phyloP scores from a whole-genome alignment of 495 filamentous ascomycete species.

The Penicillium silybi region DNA sequence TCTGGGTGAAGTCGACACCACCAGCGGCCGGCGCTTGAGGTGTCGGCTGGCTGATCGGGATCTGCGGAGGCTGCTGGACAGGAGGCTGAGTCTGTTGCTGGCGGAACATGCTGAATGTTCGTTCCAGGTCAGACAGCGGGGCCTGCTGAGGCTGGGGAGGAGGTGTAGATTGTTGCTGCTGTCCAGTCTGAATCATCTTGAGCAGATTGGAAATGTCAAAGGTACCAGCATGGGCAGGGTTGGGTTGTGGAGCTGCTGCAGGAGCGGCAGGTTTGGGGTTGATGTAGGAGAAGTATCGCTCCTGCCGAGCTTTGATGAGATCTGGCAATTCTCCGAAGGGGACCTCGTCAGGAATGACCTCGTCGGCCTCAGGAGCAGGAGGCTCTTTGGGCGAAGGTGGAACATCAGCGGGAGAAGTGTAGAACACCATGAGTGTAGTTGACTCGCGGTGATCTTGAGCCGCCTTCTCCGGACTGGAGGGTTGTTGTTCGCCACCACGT shows the following conservation, averaged over 20 bases:
- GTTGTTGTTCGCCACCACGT: constrained; percentile 56
- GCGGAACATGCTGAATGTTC: constrained; percentile 41
- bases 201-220: constrained; percentile 47
- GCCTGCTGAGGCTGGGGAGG: constrained; percentile 23
- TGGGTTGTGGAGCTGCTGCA: constrained; percentile 22
- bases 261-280: constrained; percentile 34
- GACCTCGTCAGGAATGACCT: constrained; percentile 28
- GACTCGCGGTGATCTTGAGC: constrained; percentile 68
- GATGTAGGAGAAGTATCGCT: constrained; percentile 38
- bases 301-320: constrained; percentile 42
- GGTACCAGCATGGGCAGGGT: constrained; percentile 20
- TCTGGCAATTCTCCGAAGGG: constrained; percentile 50
- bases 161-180: constrained; percentile 30
- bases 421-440: constrained; percentile 79
- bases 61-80: constrained; percentile 28
- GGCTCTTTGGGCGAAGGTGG: constrained; percentile 77
- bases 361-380: constrained; percentile 37
- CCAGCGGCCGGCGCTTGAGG: constrained; percentile 10
- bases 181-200: constrained; percentile 40
- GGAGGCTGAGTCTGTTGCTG: constrained; percentile 39
- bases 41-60: constrained; percentile 20
- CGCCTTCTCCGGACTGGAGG: constrained; percentile 61
- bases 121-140: constrained; percentile 36
- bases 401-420: constrained; percentile 68
- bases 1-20: constrained; percentile 31